A percentile compares a stretch with the other conserved stretches of the same genome.
Conservation (phyloP, 1,284 basidiomycete genomes). For the Tremellales sp. region DNA sequence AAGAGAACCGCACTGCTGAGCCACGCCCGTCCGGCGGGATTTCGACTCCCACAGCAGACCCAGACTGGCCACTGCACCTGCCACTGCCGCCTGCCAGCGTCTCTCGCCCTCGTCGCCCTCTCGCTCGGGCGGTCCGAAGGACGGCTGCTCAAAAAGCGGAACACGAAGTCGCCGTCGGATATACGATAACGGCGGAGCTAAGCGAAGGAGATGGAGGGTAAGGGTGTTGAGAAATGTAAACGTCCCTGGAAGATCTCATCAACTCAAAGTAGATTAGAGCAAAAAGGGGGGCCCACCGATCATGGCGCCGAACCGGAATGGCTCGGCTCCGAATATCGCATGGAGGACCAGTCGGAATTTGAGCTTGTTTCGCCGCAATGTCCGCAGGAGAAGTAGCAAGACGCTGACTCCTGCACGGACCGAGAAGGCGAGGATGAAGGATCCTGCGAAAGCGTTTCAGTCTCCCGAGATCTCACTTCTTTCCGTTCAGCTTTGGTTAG, state of each 20-base stretch:
- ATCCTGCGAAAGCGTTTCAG: constrained; percentile 55
- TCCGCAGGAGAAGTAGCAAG: constrained; percentile 65
- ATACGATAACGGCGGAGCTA: constrained; percentile 60
- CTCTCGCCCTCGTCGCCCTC: constrained; percentile 55
- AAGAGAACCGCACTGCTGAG: constrained; percentile 62
- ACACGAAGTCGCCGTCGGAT: constrained; percentile 43
- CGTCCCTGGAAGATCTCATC: constrained; percentile 54
- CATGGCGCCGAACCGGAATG: constrained; percentile 78
- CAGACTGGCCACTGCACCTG: constrained; percentile 72
- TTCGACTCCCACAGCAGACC: constrained; percentile 78
- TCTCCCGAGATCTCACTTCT: not conserved
- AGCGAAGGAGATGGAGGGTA: constrained; percentile 74
- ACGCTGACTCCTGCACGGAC: constrained; percentile 77
- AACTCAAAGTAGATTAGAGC: too few relatives aligned
- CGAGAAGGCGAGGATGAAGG: constrained; percentile 69
- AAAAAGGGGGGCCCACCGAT: constrained; percentile 56
- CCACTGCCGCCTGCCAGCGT: constrained; percentile 83
- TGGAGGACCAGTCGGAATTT: constrained; percentile 63
- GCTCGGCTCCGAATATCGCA: constrained; percentile 74
- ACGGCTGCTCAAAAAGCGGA: constrained; percentile 32
- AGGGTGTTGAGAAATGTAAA: constrained; percentile 79
- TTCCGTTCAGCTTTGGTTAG: not conserved
- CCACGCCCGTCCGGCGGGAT: constrained; percentile 65
- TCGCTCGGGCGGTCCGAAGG: constrained; percentile 47
- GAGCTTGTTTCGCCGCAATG: constrained; percentile 55